Evolutionary conservation across 805 yeast species (phyloP), one percentile per base, ranked within the genome.

Genomic region (Saitoella complicata): DNA sequence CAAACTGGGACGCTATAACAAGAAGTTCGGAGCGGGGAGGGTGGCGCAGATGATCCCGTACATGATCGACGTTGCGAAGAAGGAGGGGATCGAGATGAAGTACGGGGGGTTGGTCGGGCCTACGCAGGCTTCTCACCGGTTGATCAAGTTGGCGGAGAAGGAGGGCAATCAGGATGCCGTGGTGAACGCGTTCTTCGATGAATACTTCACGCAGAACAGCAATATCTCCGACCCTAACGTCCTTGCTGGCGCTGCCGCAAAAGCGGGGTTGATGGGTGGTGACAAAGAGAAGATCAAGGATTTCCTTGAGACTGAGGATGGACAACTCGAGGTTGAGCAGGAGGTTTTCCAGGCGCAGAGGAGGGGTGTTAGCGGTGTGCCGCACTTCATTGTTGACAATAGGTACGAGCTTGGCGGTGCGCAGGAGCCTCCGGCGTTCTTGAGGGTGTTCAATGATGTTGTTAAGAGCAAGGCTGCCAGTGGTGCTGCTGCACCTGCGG

Each of bases 281-380:
- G 46, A 48, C 39, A 41, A 38, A 37, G 38, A n/a, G n/a, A 48
- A 48, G 38, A 38, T 48, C 8, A 37, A 36, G 10, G 43, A 45
- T 36, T 45, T 36, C 37, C 35, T 48, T 31, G 11, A 32, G 21
- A 13, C 32, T 37, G 35, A 46, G 4, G 40, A 37, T 37, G 49
- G 42, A 12, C 32, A 21, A 37, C 39, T 38, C 11, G 37, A 8
- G 29, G 50, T 48, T n/a, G 46, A 38, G 33, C 40, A 40, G 21
- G 49, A 45, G 32, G 31, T 32, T 8, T 21, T 21, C 21, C 21
- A 21, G 21, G 35, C 35, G 31, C 37, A 34, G 39, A 48, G 45
- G 39, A 12, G 46, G n/a, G 32, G 7, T 31, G 37, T 48, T n/a
- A 48, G 50, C 6, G 50, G 50, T n/a, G 50, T 48, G 6, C 50